Conservation (phyloP, 1,139 yeast genomes). For the Pichia inconspicua region DNA sequence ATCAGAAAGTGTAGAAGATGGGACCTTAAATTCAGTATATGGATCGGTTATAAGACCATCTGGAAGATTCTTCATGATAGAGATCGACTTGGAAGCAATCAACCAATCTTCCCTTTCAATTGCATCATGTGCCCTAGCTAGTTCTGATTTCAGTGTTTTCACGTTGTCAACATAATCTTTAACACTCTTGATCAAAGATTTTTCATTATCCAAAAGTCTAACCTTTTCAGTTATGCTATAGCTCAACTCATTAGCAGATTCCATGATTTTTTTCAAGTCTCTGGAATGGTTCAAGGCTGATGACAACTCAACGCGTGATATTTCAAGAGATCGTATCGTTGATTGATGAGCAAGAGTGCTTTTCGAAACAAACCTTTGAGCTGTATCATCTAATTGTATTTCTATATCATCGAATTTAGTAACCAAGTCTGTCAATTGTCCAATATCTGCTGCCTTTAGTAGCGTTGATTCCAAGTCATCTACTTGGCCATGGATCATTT, state of each 20-base stretch:
- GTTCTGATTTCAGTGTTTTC: constrained; percentile 52
- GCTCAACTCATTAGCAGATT: constrained; percentile 61
- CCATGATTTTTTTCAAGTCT: constrained; percentile 43
- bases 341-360: constrained; percentile 21
- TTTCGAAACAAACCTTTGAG: constrained; percentile 16
- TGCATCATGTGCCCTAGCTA: constrained; percentile 62
- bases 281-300: constrained; percentile 33
- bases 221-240: constrained; percentile 61
- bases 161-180: constrained; percentile 59
- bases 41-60: constrained; percentile 47
- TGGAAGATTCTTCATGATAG: constrained; percentile 48
- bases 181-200: constrained; percentile 57
- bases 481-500: not conserved
- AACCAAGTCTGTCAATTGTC: constrained; percentile 18
- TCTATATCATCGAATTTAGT: constrained; percentile 20
- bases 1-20: constrained; percentile 84
- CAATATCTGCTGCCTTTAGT: constrained; percentile 16
- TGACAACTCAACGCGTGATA: constrained; percentile 37
- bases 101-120: constrained; percentile 65
- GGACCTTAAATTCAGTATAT: constrained; percentile 80
- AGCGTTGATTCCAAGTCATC: constrained; percentile 2
- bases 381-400: constrained; percentile 18
- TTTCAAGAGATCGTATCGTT: constrained; percentile 22
- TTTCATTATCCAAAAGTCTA: constrained; percentile 62
- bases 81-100: constrained; percentile 59